A percentile compares a stretch with the other conserved stretches of the same genome.
These are phyloP conservation scores for Podospora pseudopauciseta DNA, from an alignment of 495 filamentous ascomycete species.

Conservation along the genomic window DNA sequence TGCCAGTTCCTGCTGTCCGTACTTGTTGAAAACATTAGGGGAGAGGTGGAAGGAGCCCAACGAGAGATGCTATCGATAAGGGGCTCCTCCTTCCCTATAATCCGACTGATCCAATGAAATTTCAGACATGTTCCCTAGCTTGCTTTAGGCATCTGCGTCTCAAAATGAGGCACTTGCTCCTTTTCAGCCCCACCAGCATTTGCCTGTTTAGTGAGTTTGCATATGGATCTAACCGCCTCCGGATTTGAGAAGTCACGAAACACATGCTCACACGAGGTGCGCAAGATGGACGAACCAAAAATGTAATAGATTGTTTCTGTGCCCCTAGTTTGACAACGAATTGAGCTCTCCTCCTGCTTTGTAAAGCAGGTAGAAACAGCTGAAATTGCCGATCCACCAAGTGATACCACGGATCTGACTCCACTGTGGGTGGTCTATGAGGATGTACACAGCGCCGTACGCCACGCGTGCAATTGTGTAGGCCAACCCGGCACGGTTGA, in stretches of 20 bases:
- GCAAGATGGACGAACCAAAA: no score
- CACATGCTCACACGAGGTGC: no score
- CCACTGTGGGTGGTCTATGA: conserved; percentile 33
- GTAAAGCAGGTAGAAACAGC: no score
- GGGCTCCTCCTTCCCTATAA: no score
- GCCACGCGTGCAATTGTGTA: conserved; percentile 44
- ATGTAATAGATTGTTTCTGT: no score
- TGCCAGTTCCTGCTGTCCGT: neutral
- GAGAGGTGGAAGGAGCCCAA: neutral
- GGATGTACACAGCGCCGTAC: conserved; percentile 41
- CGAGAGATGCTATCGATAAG: neutral
- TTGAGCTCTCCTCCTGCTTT: no score
- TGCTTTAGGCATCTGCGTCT: no score
- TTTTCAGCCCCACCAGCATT: neutral
- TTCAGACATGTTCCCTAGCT: neutral
- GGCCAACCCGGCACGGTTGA: conserved; percentile 44
- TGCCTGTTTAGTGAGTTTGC: neutral
- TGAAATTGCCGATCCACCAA: conserved; percentile 48
- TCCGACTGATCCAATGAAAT: neutral
- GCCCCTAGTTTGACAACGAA: no score
- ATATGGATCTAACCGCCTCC: neutral
- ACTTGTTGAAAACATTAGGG: neutral
- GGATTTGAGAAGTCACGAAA: no score
- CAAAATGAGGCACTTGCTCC: neutral
- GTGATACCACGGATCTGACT: conserved; percentile 42